Base-by-base conservation (phyloP, 176 grass and related monocot species). In the Bromus sterilis region DNA sequence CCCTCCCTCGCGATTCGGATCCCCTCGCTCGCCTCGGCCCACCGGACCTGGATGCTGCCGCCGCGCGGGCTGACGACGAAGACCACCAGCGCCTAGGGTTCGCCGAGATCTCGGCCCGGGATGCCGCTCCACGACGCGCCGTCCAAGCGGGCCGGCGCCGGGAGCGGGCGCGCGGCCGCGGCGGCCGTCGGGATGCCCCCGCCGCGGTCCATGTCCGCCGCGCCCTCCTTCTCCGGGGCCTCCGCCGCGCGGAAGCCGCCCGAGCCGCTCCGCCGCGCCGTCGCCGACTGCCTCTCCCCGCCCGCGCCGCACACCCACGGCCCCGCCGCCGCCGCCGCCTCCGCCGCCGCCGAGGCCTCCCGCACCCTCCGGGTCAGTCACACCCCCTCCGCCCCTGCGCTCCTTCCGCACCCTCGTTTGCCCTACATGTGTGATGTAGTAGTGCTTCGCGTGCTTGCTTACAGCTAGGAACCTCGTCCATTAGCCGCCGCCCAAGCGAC, bases 251-350 rank as follows among this genome's bases (percentile, higher is more conserved):
- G 84, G 72, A 95, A 95, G 84, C 96, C 90, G 32, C 93, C 93
- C 21, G 96, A 98, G 85, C 93, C 96, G 35, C 88, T 98, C 18
- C 86, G 93, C 41, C 85, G 92, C 42, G 93, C 96, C 26, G 96
- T 98, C 76, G 96, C 89, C 35, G 96, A 98, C 78, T 98, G 96
- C 85, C 91, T 98, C 78, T 98, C 93, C 18, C 93, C 93, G 35
- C 86, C 88, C 42, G 79, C 96, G 3, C 78, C 88, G 12, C 93
- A 93, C 78, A 89, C 76, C 64, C 92, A 98, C 69, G 93, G 71
- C 60, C 81, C 92, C 25, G 83, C 88, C 5, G 74, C 86, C 7
- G 81, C 84, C 44, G 83, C 90, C 12, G 89, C 92, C 4, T 78
- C 87, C 32, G 79, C 87, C 53, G 83, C 88, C 51, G 79, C 88